These are phyloP conservation scores for Diphasiastrum complanatum DNA, from an alignment of 83 land plant genomes.

Conservation along the genomic window DNA sequence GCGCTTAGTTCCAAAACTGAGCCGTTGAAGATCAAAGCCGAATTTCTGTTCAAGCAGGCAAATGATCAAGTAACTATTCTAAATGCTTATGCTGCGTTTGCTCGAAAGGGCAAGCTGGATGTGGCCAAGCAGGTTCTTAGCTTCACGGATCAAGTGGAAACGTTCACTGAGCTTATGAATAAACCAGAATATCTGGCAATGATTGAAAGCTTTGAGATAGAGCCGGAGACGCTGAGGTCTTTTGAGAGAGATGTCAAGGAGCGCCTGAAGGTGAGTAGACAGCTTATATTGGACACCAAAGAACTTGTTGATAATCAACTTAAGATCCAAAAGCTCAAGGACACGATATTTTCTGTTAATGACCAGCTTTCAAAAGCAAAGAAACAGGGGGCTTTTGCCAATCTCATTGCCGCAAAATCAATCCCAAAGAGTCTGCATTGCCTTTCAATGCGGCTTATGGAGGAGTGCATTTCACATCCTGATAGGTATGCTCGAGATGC, in stretches of 20 bases:
- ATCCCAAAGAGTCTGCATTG: conserved; percentile 60
- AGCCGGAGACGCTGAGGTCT: conserved; percentile 9
- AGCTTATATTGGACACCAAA: conserved; percentile 47
- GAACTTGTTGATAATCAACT: conserved; percentile 58
- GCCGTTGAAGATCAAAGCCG: conserved; percentile 45
- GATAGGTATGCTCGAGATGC: conserved; percentile 30
- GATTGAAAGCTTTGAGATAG: conserved; percentile 4
- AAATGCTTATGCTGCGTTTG: conserved; percentile 46
- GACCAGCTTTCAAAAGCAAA: conserved; percentile 62
- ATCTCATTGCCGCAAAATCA: conserved; percentile 59
- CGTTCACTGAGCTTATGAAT: conserved; percentile 32
- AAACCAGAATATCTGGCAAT: conserved; percentile 24
- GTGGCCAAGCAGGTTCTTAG: conserved; percentile 41
- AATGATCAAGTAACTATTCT: conserved; percentile 43
- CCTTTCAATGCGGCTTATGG: conserved; percentile 55
- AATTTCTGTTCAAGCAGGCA: conserved; percentile 50
- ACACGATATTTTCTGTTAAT: conserved; percentile 63
- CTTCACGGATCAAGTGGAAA: conserved; percentile 49
- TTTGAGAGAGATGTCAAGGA: conserved; percentile 41
- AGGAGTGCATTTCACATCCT: conserved; percentile 51
- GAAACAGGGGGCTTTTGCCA: conserved; percentile 58
- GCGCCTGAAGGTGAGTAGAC: conserved; percentile 35
- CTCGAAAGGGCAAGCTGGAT: conserved; percentile 51
- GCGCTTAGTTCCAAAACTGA: conserved; percentile 40
- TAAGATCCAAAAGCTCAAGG: conserved; percentile 66